Evolutionary conservation across 106 monocot species (phyloP).

Genomic region (Allium fistulosum): DNA sequence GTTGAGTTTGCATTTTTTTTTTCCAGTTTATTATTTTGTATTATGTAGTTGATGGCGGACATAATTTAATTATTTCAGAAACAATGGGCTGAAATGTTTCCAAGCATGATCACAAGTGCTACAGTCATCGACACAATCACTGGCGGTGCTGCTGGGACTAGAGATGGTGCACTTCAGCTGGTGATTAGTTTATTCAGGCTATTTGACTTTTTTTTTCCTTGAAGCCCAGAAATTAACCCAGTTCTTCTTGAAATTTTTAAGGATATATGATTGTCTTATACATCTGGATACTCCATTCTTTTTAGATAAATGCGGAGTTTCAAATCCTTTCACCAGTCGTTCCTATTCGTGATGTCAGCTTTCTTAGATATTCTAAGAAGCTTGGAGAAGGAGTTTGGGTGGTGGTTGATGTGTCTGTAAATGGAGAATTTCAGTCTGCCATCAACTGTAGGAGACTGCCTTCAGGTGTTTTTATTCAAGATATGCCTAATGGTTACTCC

Average conservation of each 20-base stretch:
- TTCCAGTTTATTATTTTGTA: not conserved
- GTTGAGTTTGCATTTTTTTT: not conserved
- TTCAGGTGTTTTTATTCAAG: constrained; percentile 54
- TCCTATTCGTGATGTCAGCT: constrained; percentile 10
- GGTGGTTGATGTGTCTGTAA: constrained; percentile 45
- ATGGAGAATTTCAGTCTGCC: constrained; percentile 17
- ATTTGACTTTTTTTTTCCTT: not conserved
- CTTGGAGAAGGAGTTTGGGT: constrained; percentile 40
- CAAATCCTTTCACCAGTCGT: not conserved
- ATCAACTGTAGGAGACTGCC: constrained; percentile 47
- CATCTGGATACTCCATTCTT: constrained; percentile 16
- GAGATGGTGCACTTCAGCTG: constrained; percentile 78
- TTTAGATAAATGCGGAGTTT: constrained; percentile 9
- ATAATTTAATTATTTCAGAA: constrained; percentile 19
- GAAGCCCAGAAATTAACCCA: not conserved
- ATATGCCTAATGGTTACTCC: constrained; percentile 62
- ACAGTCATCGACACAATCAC: constrained; percentile 56
- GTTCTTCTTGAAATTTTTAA: not conserved
- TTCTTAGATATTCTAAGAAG: constrained; percentile 57
- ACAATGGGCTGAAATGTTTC: constrained; percentile 83
- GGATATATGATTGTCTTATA: too few relatives aligned
- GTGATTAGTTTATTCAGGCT: constrained; percentile 17
- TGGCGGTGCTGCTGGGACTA: constrained; percentile 48
- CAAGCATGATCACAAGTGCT: constrained; percentile 60
- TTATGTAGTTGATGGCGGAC: not conserved